Percentiles rank a stretch among this genome's conserved stretches.
Conservation (phyloP, 345 rosid genomes). For the Citrus sp. region DNA sequence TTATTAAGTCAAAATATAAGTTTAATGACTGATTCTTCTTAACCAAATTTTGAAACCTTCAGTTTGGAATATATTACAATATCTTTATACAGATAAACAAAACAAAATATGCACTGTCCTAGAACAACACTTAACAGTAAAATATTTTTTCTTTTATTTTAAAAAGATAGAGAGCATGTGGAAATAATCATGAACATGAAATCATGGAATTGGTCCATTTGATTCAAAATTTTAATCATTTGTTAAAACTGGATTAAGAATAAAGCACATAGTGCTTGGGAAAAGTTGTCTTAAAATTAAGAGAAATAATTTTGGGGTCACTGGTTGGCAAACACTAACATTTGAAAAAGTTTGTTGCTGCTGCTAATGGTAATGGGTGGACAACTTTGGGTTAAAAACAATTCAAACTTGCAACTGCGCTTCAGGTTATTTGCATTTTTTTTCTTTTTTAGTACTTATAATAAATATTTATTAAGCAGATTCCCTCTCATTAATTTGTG, state of each 20-base stretch:
- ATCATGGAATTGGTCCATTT: not conserved
- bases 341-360: not conserved
- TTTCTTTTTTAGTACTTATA: too few species aligned
- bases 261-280: conserved; percentile 15
- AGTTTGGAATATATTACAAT: too few species aligned
- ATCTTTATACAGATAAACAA: not conserved
- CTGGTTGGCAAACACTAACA: not conserved
- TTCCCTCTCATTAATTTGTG: too few species aligned
- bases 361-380: not conserved
- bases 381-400: not conserved
- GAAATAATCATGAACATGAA: not conserved
- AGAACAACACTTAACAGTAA: not conserved
- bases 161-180: not conserved
- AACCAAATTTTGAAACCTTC: not conserved
- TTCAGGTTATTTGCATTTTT: too few species aligned
- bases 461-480: too few species aligned
- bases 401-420: not conserved
- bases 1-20: too few species aligned
- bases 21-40: too few species aligned
- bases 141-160: not conserved
- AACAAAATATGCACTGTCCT: not conserved
- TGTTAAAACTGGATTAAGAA: not conserved
- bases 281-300: conserved; percentile 8
- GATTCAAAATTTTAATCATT: conserved; percentile 13
- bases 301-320: not conserved